These are phyloP conservation scores for Mortierella sp. DNA, from an alignment of 371 early-diverging fungal genomes.

Conservation along the genomic window DNA sequence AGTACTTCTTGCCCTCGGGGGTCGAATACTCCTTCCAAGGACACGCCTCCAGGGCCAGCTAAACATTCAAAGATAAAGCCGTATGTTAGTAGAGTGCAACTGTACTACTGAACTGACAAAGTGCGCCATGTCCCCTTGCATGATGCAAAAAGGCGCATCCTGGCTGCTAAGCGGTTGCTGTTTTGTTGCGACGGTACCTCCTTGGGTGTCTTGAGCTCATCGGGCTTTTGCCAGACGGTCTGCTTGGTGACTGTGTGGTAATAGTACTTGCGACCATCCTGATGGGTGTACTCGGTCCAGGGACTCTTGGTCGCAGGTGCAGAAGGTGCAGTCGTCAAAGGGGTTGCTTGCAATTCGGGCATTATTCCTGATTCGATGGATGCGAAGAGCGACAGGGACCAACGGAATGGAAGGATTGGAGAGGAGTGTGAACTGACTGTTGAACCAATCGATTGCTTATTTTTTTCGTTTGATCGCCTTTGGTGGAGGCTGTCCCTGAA, in stretches of 20 bases:
- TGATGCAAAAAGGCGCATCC: too few species aligned
- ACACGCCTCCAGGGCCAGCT: slow-evolving; percentile 75
- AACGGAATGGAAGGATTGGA: background rate
- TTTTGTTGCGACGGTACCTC: slow-evolving; percentile 66
- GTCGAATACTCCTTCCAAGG: slow-evolving; percentile 93
- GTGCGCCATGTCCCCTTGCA: too few species aligned
- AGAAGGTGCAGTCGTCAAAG: background rate
- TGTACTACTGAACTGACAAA: background rate
- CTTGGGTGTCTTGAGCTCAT: slow-evolving; percentile 87
- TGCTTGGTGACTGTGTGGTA: slow-evolving; percentile 84
- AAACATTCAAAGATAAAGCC: background rate
- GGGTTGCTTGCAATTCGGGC: slow-evolving; percentile 25
- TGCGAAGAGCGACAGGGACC: background rate
- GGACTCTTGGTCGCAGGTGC: slow-evolving; percentile 25
- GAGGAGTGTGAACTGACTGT: background rate
- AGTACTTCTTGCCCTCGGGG: slow-evolving; percentile 90
- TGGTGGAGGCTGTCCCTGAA: background rate
- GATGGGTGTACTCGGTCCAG: slow-evolving; percentile 86
- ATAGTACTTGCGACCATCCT: slow-evolving; percentile 90
- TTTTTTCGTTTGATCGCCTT: slow-evolving; percentile 12
- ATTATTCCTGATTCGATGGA: slow-evolving; percentile 11
- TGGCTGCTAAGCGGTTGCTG: background rate
- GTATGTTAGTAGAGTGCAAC: background rate
- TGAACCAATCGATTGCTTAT: background rate
- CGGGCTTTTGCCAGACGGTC: slow-evolving; percentile 96